These are phyloP conservation scores for Pogostemon cablin DNA, from an alignment of 257 asterid genomes.

Conservation along the genomic window DNA sequence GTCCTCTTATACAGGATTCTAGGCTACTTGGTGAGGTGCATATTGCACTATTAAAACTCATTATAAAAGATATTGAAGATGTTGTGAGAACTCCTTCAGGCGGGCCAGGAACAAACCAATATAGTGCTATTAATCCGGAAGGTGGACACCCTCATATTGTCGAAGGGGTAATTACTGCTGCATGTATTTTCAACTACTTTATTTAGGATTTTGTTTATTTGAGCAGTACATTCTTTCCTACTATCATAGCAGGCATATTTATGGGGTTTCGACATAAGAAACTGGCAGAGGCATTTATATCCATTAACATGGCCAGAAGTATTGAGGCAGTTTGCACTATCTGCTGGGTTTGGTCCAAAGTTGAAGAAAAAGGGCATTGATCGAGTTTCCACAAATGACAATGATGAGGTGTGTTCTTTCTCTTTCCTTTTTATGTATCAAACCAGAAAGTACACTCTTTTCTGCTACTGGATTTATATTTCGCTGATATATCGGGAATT, in stretches of 20 bases:
- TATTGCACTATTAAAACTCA: constrained; percentile 70
- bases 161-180: constrained; percentile 79
- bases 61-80: constrained; percentile 95
- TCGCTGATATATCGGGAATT: background rate
- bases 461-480: background rate
- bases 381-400: constrained; percentile 53
- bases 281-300: constrained; percentile 88
- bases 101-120: constrained; percentile 99
- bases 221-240: constrained; percentile 26
- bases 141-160: constrained; percentile 99
- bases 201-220: constrained; percentile 4
- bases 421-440: background rate
- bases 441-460: background rate
- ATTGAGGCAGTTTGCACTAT: constrained; percentile 84
- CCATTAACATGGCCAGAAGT: constrained; percentile 97
- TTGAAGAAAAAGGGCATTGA: constrained; percentile 72
- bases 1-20: constrained; percentile 65
- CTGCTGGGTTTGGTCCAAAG: constrained; percentile 96
- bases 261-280: constrained; percentile 96
- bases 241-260: constrained; percentile 69
- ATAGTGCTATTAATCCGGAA: constrained; percentile 91
- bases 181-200: background rate
- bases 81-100: constrained; percentile 94
- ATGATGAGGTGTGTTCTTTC: constrained; percentile 63
- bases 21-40: constrained; percentile 91